These are phyloP conservation scores for Aspergillus asperescens DNA, from an alignment of 495 filamentous ascomycete species.

Conservation along the genomic window DNA sequence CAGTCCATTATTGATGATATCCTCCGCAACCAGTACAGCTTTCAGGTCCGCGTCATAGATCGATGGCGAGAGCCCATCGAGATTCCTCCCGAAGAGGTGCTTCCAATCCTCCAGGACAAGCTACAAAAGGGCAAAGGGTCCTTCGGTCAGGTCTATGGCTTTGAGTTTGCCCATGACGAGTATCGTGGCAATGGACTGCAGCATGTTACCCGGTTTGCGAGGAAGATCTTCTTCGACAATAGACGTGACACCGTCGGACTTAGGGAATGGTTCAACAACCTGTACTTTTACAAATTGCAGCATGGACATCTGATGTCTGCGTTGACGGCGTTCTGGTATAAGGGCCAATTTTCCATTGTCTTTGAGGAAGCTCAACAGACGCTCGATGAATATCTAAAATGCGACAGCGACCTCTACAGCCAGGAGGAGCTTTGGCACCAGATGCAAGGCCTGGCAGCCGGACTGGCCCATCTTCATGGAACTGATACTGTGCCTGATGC, in stretches of 20 bases:
- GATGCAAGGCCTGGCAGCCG: background rate
- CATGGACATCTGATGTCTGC: background rate
- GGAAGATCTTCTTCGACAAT: background rate
- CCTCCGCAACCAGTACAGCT: background rate
- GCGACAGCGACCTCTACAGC: background rate
- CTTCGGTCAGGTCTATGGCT: background rate
- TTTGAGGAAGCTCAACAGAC: background rate
- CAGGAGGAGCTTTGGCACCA: background rate
- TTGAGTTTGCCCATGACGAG: background rate
- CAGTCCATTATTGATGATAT: background rate
- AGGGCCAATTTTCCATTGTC: background rate
- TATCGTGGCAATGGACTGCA: background rate
- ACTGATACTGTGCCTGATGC: background rate
- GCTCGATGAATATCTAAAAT: background rate
- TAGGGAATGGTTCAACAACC: background rate
- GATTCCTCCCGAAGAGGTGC: background rate
- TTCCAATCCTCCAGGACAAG: background rate
- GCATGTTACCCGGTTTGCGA: background rate
- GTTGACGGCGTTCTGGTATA: background rate
- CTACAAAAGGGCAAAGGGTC: background rate
- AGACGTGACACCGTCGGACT: background rate
- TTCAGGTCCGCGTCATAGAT: background rate
- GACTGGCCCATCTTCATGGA: background rate
- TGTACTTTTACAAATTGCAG: background rate
- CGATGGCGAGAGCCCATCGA: background rate